phyloP scores from a whole-genome alignment of 352 stramenopile species.

The Phytophthora pisi region DNA sequence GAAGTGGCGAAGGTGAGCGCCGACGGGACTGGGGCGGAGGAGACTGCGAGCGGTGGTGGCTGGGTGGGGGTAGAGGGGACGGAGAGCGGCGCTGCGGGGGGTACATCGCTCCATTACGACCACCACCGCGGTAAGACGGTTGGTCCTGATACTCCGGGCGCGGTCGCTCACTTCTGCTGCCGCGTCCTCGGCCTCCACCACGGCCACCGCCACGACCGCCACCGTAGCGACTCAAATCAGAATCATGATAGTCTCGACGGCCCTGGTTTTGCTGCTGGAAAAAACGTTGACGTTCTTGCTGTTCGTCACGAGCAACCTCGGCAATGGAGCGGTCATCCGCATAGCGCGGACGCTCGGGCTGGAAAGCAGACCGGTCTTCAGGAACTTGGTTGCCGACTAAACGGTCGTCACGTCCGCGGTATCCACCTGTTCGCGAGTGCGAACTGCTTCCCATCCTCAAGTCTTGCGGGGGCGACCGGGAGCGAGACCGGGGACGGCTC shows the following conservation, averaged over 20 bases:
- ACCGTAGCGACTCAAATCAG: constrained; percentile 42
- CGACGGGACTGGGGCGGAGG: constrained; percentile 18
- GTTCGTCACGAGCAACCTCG: constrained; percentile 55
- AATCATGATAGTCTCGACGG: constrained; percentile 41
- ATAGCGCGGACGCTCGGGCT: constrained; percentile 34
- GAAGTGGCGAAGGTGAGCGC: constrained; percentile 25
- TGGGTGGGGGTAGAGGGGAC: constrained; percentile 18
- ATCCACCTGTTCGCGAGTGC: constrained; percentile 20
- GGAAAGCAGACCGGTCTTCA: constrained; percentile 26
- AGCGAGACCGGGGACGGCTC: constrained; percentile 28
- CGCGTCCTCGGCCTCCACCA: constrained; percentile 27
- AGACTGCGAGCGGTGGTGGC: constrained; percentile 27
- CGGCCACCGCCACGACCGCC: constrained; percentile 35
- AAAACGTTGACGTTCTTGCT: constrained; percentile 46
- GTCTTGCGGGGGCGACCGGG: constrained; percentile 32
- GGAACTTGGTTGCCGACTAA: constrained; percentile 26
- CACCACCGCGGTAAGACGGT: constrained; percentile 16
- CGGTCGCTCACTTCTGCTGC: constrained; percentile 16
- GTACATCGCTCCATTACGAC: constrained; percentile 21
- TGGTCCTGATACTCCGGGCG: constrained; percentile 9
- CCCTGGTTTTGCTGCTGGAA: constrained; percentile 43
- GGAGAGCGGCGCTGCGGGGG: constrained; percentile 18
- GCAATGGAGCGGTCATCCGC: constrained; percentile 58
- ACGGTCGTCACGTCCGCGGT: constrained; percentile 34
- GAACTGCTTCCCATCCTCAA: constrained; percentile 25